Base-by-base conservation (phyloP, 2,329 filamentous ascomycete genomes). In the Fusarium proliferatum region DNA sequence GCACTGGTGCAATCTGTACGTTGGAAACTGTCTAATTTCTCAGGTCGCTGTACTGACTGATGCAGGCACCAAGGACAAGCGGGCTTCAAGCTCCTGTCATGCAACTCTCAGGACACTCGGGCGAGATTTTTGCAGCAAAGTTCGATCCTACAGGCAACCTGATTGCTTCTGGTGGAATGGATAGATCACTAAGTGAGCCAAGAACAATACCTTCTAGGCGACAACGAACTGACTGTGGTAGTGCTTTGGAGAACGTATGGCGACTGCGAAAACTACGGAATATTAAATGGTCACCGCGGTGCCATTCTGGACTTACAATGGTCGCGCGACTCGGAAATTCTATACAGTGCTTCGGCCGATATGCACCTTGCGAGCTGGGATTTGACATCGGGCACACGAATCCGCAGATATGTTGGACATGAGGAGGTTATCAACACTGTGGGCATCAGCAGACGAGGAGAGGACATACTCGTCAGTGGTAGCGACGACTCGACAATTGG, bases 321-420 rank as follows among this genome's bases (percentile, higher is more conserved):
- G 96, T 97, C 96, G 34, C 92, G 96, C 80, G 96, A 99, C 84
- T 97, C 95, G 26, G 91, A 93, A 78, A 92, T 96, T 46, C 83
- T 99, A 58, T 98, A 96, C 80, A 96, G 96, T 12, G 95, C 95
- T 49, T 97, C 95, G 39, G 95, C 96, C 75, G 96, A 99, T 81
- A 95, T 91, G 89, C 94, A 95, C 75, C 87, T 98, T 36, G 95
- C 95, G 43, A 97, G 94, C 81, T 99, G 96, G 96, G 96, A 99
- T 79, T 85, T 97, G 46, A 96, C 96, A 75, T 95, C 94, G 0
- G 96, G 96, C n/a, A 89, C 92, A 74, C 90, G 96, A 79, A 97
- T 98, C 88, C 92, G 96, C 72, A 90, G 94, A 79, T 97, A 99
- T 79, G 86, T 95, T 16, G 96, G 96, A 2, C 96, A 99, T 80